Conservation (phyloP, 345 rosid genomes). For the Lumnitzera littorea region DNA sequence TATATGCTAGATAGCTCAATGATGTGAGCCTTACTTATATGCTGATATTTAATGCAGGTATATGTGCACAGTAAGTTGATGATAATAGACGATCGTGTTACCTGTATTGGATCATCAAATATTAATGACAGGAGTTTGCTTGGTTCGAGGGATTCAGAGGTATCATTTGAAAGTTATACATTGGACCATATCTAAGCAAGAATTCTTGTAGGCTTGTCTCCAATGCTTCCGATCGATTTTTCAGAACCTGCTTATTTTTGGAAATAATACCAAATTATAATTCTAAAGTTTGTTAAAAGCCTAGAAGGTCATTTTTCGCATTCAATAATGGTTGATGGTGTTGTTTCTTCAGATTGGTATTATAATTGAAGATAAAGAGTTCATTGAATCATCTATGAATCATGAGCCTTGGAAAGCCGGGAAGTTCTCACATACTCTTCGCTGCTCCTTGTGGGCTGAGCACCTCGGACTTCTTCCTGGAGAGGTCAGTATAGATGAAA, state of each 20-base stretch:
- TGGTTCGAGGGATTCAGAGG: constrained; percentile 97
- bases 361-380: constrained; percentile 80
- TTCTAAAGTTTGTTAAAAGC: neutral
- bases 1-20: neutral
- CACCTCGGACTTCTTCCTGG: constrained; percentile 66
- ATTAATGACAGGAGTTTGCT: constrained; percentile 88
- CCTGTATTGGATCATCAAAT: constrained; percentile 81
- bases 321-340: neutral
- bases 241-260: no score
- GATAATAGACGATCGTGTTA: constrained; percentile 66
- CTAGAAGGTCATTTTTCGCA: neutral
- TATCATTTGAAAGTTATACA: constrained; percentile 11
- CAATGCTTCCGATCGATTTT: neutral
- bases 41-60: constrained; percentile 29
- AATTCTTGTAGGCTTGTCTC: neutral
- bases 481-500: constrained; percentile 41
- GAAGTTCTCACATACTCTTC: constrained; percentile 58
- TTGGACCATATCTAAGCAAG: neutral
- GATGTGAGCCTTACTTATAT: neutral
- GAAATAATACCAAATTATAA: no score
- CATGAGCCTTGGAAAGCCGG: constrained; percentile 87
- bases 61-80: constrained; percentile 92
- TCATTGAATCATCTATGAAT: constrained; percentile 60
- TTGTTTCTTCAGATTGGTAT: constrained; percentile 60
- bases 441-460: constrained; percentile 81